These are phyloP conservation scores for Fusarium neocosmosporiellum DNA, from an alignment of 2,329 filamentous ascomycete genomes.

Conservation along the genomic window DNA sequence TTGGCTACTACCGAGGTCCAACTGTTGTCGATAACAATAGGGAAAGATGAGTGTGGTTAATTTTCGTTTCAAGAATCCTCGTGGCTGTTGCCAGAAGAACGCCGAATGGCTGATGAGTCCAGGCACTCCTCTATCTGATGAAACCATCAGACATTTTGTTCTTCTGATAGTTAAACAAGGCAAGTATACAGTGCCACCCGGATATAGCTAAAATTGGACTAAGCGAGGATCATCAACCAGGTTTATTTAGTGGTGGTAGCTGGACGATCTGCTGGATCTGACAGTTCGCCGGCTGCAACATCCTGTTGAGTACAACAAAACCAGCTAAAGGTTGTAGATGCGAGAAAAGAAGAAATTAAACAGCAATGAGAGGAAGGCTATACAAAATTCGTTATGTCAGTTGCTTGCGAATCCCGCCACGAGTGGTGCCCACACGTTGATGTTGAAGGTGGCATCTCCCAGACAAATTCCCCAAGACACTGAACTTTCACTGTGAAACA, in stretches of 20 bases:
- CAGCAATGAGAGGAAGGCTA: background rate
- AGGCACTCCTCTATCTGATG: background rate
- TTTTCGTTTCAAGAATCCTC: background rate
- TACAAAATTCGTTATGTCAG: background rate
- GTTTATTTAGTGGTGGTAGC: background rate
- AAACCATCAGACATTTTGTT: background rate
- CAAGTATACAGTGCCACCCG: background rate
- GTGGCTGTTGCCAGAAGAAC: background rate
- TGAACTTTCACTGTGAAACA: background rate
- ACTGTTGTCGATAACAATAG: background rate
- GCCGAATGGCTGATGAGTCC: background rate
- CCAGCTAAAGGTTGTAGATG: background rate
- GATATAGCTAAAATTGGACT: background rate
- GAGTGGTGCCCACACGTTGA: background rate
- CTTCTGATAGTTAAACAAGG: background rate
- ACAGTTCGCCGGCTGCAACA: background rate
- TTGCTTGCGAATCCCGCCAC: background rate
- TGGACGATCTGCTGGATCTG: background rate
- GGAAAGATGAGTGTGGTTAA: background rate
- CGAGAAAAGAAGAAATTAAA: background rate
- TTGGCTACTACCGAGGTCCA: background rate
- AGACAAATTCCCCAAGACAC: background rate
- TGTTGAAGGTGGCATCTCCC: background rate
- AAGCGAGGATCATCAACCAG: background rate
- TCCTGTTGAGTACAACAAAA: background rate